These are phyloP conservation scores for Cicer chorassanicum DNA, from an alignment of 306 rosid genomes.

Conservation along the genomic window DNA sequence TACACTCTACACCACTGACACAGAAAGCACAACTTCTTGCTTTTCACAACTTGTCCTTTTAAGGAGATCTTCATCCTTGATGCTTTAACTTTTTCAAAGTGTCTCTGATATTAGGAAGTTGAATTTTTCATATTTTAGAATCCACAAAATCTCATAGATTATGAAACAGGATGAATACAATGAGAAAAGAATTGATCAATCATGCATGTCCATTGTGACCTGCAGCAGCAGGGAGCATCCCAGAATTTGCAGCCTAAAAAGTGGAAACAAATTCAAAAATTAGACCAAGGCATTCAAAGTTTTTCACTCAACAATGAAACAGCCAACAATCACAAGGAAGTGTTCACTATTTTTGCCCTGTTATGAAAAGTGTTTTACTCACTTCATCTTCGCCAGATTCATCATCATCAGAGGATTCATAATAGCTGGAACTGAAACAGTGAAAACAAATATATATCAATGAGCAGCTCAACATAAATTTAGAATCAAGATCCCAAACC, in stretches of 20 bases:
- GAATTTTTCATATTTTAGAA: slow-evolving; percentile 4
- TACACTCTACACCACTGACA: not conserved
- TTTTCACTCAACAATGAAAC: too few relatives aligned
- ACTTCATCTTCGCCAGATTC: not conserved
- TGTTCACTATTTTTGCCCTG: too few relatives aligned
- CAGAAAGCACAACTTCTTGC: slow-evolving; percentile 62
- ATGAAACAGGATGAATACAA: too few relatives aligned
- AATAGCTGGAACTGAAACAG: not conserved
- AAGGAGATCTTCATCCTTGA: slow-evolving; percentile 76
- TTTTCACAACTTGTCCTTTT: slow-evolving; percentile 81
- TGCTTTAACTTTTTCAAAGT: slow-evolving; percentile 69
- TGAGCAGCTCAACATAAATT: not conserved
- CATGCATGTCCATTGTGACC: too few relatives aligned
- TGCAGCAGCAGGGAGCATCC: too few relatives aligned
- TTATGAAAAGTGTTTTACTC: not conserved
- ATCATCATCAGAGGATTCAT: not conserved
- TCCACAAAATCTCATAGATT: too few relatives aligned
- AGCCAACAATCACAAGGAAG: too few relatives aligned
- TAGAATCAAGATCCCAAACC: not conserved
- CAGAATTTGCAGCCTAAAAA: too few relatives aligned
- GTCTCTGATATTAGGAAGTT: slow-evolving; percentile 15
- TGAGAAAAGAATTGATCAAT: too few relatives aligned
- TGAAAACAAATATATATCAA: not conserved
- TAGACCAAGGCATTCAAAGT: too few relatives aligned
- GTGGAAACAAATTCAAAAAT: too few relatives aligned